Base-by-base conservation (phyloP, 805 yeast species). In the Metschnikowia arizonensis region DNA sequence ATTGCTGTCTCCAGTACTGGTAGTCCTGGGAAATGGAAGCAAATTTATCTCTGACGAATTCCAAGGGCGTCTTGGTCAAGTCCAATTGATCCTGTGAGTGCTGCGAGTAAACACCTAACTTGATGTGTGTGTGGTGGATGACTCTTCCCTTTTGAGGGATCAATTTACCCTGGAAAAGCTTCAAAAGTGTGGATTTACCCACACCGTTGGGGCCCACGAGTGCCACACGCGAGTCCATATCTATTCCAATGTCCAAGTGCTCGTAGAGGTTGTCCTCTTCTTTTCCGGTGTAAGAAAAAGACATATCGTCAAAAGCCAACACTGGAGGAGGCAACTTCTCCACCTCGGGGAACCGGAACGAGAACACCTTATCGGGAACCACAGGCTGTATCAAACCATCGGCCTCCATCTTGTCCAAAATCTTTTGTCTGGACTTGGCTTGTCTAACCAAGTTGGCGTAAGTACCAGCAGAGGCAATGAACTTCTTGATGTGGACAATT, bases 271-370 rank as follows among this genome's bases (percentile, higher is more conserved):
- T 85, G 70, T 93, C 83, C 70, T 88, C 96, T 40, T 77, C 68
- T 25, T 79, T 79, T 58, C 85, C 91, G 58, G 87, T 86, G 72
- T 93, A 93, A 17, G 97, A 76, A 71, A 93, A 93, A 18, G 95
- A 82, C 63, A 93, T 95, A 60, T 85, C 90, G 68, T 91, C 98
- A 65, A 93, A 93, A 6, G 98, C 88, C 68, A 93, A 76, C 43
- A 93, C 99, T 66, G 99, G 99, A 53, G 99, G 99, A 53, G 99
- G 99, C 59, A 93, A 79, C 77, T 93, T 89, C 68, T 91, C 98
- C 51, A 90, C 96, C 32, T 83, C 89, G 43, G 97, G 88, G 80
- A 93, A 93, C 61, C 85, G 79, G 82, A 93, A 93, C 2, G 93
- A 81, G 69, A 93, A 93, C 23, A 90, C 96, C 73, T 81, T 88